These are phyloP conservation scores for Boletus pseudopeckii DNA, from an alignment of 768 basidiomycete species.

Conservation along the genomic window DNA sequence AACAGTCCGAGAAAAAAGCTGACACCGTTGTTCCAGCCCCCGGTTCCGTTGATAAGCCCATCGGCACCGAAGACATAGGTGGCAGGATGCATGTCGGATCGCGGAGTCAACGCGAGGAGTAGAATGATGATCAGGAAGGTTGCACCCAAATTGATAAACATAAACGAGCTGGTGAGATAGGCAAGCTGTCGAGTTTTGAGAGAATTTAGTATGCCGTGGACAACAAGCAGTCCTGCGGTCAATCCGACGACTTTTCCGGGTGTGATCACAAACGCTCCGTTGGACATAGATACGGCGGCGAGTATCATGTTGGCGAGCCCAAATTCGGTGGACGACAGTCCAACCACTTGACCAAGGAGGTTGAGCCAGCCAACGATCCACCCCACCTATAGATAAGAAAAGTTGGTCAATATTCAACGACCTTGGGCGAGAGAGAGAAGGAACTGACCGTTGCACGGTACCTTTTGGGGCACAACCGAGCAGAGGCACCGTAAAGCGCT, in stretches of 20 bases:
- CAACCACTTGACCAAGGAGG: slow-evolving; percentile 23
- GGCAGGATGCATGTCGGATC: slow-evolving; percentile 54
- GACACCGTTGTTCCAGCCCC: slow-evolving; percentile 40
- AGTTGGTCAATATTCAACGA: background rate
- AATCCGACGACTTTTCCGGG: slow-evolving; percentile 41
- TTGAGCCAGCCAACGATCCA: slow-evolving; percentile 35
- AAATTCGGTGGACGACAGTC: slow-evolving; percentile 35
- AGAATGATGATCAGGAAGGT: slow-evolving; percentile 42
- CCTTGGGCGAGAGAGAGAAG: background rate
- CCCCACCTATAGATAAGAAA: slow-evolving; percentile 19
- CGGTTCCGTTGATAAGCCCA: slow-evolving; percentile 39
- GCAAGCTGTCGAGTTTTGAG: slow-evolving; percentile 38
- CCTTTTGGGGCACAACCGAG: slow-evolving; percentile 61
- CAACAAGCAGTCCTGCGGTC: slow-evolving; percentile 37
- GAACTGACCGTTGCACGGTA: slow-evolving; percentile 57
- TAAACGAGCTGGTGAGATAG: slow-evolving; percentile 34
- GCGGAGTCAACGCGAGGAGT: slow-evolving; percentile 41
- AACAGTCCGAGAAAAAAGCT: slow-evolving; percentile 45
- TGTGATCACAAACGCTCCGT: slow-evolving; percentile 35
- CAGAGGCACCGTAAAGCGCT: slow-evolving; percentile 66
- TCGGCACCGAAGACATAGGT: slow-evolving; percentile 53
- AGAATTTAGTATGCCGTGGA: slow-evolving; percentile 44
- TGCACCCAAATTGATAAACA: slow-evolving; percentile 46
- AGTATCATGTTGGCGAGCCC: slow-evolving; percentile 37
- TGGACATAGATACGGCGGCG: slow-evolving; percentile 24